Evolutionary conservation across 1,139 yeast genomes (phyloP), one percentile per base, ranked within the genome.

Genomic region (Debaryomycetaceae sp.): DNA sequence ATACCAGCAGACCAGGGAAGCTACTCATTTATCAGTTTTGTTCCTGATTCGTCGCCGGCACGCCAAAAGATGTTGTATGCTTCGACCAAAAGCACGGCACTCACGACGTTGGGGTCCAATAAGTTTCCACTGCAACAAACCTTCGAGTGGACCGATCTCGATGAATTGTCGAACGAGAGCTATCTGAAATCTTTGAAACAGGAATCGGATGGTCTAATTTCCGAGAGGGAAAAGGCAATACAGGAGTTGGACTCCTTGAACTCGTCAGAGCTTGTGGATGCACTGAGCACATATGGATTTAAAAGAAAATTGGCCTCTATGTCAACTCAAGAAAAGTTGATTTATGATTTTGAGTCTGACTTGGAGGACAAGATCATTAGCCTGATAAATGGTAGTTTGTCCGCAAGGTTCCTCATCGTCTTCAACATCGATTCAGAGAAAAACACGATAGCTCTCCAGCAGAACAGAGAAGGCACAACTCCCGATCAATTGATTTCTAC

Each of bases 41-140:
- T 93, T 41, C 98, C 99, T 0, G 97, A 93, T 61, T 63, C 66
- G 41, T 90, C 97, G 9, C 83, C 84, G 6, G 91, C 93, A 34
- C 78, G 91, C 48, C 78, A 80, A 47, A 93, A 93, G 62, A 93
- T 93, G 98, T 74, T 93, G 44, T 95, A 91, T 63, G 98, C 99
- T 3, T 86, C 97, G 3, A 84, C 95, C 17, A 88, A 88, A 52
- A 84, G 81, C 58, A 82, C 95, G 1, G 66, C 93, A 40, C 66
- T 87, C 42, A 79, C 86, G 50, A 83, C 84, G 49, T 71, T 93
- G 42, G 95, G 95, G 2, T 67, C 85, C 5, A 82, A 79, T 51
- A 68, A 75, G 43, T 82, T 90, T 58, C 68, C 75, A 33, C 76
- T 81, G 42, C 64, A 66, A 35, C 58, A 80, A 61, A 55, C 65